Evolutionary conservation across 495 filamentous ascomycete genomes (phyloP), one percentile per base, ranked within the genome.

Genomic region (Hypoxylon crocopeplum): DNA sequence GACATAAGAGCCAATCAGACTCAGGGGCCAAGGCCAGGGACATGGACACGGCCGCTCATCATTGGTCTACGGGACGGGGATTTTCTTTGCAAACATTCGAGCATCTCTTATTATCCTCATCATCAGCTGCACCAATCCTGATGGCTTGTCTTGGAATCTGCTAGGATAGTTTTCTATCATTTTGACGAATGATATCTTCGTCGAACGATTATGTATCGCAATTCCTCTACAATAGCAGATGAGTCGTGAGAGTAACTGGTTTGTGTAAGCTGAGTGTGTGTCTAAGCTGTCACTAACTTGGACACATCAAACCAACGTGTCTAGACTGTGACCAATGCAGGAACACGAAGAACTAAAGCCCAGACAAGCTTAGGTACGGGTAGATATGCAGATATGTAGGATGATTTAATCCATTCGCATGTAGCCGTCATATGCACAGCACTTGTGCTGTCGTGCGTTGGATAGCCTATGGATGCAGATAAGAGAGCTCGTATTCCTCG

Each of bases 11-110:
- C 62, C 62, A 66, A 66, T 66, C 46, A 61, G 3, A 22, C 2
- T 7, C 15, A 17, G 53, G 7, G 12, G 10, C 10, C 30, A 38
- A n/a, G 40, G 20, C 22, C 48, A 59, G 49, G 61, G 54, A 50
- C 54, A 54, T 48, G 42, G 24, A 38, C 32, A 59, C 32, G 34
- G 29, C 34, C 22, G 4, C 22, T 38, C 38, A 29, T 37, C 22
- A 64, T 64, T 64, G 61, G 61, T 38, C 34, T 10, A 46, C 8
- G 13, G 36, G 44, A 64, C 61, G 61, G 55, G 54, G 49, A 49
- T 55, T 59, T n/a, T 53, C 41, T 64, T 58, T 44, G 21, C 60
- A 64, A 64, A 64, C 60, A 64, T 52, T 58, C 48, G 53, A 44
- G 21, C 39, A 48, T 58, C 42, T 54, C 30, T 48, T 44, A 32